phyloP scores from a whole-genome alignment of 2,329 filamentous ascomycete species.

The Neurospora sp. region DNA sequence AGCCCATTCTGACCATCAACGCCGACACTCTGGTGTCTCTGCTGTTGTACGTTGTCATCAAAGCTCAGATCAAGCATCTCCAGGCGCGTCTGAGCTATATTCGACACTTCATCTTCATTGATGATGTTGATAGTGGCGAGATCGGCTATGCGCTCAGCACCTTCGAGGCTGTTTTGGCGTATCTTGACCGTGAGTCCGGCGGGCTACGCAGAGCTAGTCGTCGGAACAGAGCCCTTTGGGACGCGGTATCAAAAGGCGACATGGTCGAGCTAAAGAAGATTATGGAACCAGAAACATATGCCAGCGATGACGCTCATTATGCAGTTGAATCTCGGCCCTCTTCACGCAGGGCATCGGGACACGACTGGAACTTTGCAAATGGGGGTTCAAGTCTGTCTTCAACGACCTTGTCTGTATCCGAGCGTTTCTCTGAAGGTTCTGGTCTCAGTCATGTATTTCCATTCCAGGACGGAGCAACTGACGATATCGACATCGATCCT shows the following conservation, averaged over 20 bases:
- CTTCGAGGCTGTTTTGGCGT: slow-evolving; percentile 85
- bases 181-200: slow-evolving; percentile 72
- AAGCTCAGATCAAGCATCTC: slow-evolving; percentile 76
- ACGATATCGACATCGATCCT: slow-evolving; percentile 11
- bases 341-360: slow-evolving; percentile 35
- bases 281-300: slow-evolving; percentile 58
- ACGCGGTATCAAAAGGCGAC: slow-evolving; percentile 70
- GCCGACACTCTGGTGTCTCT: slow-evolving; percentile 90
- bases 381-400: slow-evolving; percentile 28
- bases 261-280: slow-evolving; percentile 65
- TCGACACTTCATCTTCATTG: slow-evolving; percentile 94
- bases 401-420: slow-evolving; percentile 31
- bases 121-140: slow-evolving; percentile 93
- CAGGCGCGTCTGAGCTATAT: slow-evolving; percentile 90
- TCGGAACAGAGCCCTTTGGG: slow-evolving; percentile 79
- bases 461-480: slow-evolving; percentile 56
- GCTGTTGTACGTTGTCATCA: slow-evolving; percentile 82
- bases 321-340: slow-evolving; percentile 23
- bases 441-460: slow-evolving; percentile 81
- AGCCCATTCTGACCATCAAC: slow-evolving; percentile 53
- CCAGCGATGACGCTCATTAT: slow-evolving; percentile 29
- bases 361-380: slow-evolving; percentile 36
- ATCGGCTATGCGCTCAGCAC: slow-evolving; percentile 94
- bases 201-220: slow-evolving; percentile 75
- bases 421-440: slow-evolving; percentile 44